phyloP scores from a whole-genome alignment of 352 stramenopile genomes.

The Globisporangium orthogonon region DNA sequence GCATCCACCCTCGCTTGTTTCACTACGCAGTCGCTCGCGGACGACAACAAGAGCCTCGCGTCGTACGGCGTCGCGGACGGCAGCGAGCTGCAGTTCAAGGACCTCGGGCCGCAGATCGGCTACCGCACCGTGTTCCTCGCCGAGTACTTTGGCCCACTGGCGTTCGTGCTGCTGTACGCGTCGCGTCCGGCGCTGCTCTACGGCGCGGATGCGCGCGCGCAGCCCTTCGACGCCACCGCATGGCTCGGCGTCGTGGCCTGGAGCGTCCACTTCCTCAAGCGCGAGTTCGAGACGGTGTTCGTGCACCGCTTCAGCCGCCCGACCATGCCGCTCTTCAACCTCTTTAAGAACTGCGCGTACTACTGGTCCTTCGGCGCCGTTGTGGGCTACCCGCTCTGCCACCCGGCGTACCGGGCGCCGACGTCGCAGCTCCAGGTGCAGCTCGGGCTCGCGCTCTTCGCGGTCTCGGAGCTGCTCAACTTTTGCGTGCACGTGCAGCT shows the following conservation, averaged over 20 bases:
- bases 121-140: slow-evolving; percentile 86
- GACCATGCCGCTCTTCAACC: slow-evolving; percentile 85
- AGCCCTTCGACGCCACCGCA: slow-evolving; percentile 38
- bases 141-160: slow-evolving; percentile 82
- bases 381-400: slow-evolving; percentile 80
- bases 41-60: slow-evolving; percentile 50
- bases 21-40: slow-evolving; percentile 30
- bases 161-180: slow-evolving; percentile 80
- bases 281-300: slow-evolving; percentile 85
- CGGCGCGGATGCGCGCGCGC: slow-evolving; percentile 27
- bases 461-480: slow-evolving; percentile 78
- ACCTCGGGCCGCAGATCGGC: slow-evolving; percentile 83
- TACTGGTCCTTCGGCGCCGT: slow-evolving; percentile 85
- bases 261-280: slow-evolving; percentile 84
- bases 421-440: slow-evolving; percentile 45
- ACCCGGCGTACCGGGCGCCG: slow-evolving; percentile 56
- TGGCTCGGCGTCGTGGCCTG: slow-evolving; percentile 55
- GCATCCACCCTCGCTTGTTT: not conserved
- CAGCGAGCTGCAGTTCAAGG: slow-evolving; percentile 60
- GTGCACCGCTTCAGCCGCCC: slow-evolving; percentile 84
- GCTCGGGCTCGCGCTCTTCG: slow-evolving; percentile 54
- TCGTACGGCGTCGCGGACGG: slow-evolving; percentile 48
- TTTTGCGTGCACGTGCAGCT: slow-evolving; percentile 82
- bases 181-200: slow-evolving; percentile 69
- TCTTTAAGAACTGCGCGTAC: slow-evolving; percentile 90